Conservation (phyloP, 257 asterid genomes). For the Salvia hispanica region DNA sequence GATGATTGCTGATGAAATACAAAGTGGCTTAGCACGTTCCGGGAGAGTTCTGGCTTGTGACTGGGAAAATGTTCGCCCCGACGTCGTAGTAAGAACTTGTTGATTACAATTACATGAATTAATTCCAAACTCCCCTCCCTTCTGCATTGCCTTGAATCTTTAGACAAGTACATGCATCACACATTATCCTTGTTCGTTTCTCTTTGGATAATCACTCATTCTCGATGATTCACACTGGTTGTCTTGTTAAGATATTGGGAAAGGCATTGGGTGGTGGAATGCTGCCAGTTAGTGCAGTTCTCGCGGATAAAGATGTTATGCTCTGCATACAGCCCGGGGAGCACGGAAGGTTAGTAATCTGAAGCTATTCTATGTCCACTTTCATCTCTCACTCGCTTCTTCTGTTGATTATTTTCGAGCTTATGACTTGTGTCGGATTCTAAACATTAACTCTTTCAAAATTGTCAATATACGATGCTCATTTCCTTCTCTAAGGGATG, state of each 20-base stretch:
- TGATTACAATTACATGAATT: too few species aligned
- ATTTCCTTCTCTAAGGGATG: constrained; percentile 1
- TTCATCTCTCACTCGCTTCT: background rate
- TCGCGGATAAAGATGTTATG: constrained; percentile 92
- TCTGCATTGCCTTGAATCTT: background rate
- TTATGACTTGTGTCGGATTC: background rate
- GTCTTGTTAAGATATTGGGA: constrained; percentile 71
- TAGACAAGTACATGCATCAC: background rate
- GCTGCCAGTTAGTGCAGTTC: constrained; percentile 92
- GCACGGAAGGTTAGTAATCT: constrained; percentile 85
- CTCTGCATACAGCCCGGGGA: constrained; percentile 97
- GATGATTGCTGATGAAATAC: constrained; percentile 98
- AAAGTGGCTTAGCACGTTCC: constrained; percentile 95
- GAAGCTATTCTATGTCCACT: background rate
- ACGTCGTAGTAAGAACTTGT: constrained; percentile 73
- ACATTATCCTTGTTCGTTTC: too few species aligned
- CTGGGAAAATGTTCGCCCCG: constrained; percentile 90
- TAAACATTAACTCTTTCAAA: constrained; percentile 6
- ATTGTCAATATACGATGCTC: background rate
- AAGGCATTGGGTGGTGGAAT: constrained; percentile 99
- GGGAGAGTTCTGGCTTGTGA: constrained; percentile 91
- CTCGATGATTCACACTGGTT: constrained; percentile 10
- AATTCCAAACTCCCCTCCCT: too few species aligned
- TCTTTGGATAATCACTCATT: background rate
- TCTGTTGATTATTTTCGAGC: too few species aligned